Conservation (phyloP, 495 filamentous ascomycete species). For the Hyaloscypha bicolor region DNA sequence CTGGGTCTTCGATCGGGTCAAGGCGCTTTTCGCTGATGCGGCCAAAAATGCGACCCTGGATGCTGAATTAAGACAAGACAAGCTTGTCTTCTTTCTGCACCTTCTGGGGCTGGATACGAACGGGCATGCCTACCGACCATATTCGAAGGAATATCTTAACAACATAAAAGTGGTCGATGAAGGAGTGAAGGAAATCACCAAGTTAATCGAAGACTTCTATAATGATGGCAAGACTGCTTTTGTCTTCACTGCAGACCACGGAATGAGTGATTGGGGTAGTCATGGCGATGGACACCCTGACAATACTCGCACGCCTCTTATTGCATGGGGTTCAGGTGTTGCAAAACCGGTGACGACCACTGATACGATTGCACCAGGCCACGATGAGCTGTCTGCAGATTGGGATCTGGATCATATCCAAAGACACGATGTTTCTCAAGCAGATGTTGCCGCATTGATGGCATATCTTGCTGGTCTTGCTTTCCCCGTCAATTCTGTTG, state of each 20-base stretch:
- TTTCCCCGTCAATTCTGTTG: constrained; percentile 96
- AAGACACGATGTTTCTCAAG: constrained; percentile 90
- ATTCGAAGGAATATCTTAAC: constrained; percentile 91
- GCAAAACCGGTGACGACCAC: constrained; percentile 66
- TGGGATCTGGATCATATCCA: constrained; percentile 82
- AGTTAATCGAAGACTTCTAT: constrained; percentile 87
- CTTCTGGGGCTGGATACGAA: constrained; percentile 94
- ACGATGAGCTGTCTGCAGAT: constrained; percentile 90
- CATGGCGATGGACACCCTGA: constrained; percentile 98
- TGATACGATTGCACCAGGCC: constrained; percentile 64
- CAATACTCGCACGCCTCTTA: constrained; percentile 92
- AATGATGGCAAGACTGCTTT: constrained; percentile 90
- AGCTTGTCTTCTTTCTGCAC: constrained; percentile 94
- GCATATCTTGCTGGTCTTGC: constrained; percentile 88
- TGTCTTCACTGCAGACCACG: constrained; percentile 97
- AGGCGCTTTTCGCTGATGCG: constrained; percentile 80
- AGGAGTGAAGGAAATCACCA: constrained; percentile 80
- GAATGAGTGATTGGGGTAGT: constrained; percentile 98
- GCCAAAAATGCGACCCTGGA: constrained; percentile 75
- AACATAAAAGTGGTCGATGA: constrained; percentile 95
- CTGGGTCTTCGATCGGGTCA: constrained; percentile 96
- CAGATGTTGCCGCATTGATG: constrained; percentile 96
- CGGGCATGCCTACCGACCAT: constrained; percentile 86
- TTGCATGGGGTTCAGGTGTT: constrained; percentile 93
- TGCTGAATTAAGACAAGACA: constrained; percentile 75